Conservation (phyloP, 2,329 filamentous ascomycete genomes). For the Aspergillus sp. region DNA sequence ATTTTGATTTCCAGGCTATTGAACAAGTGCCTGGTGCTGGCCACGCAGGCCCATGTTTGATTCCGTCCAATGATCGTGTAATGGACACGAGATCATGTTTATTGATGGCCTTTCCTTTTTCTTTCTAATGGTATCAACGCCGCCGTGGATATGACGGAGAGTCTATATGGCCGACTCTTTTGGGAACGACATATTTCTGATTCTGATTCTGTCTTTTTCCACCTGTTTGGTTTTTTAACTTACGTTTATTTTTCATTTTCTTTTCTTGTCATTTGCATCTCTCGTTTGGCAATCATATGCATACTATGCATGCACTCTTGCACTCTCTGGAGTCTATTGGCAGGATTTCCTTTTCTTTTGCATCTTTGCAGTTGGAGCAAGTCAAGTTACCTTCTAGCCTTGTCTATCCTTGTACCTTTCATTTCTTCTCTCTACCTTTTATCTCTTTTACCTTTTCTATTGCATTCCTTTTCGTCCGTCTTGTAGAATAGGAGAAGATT, state of each 20-base stretch:
- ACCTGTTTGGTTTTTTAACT: not conserved
- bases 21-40: conserved; percentile 5
- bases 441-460: no score
- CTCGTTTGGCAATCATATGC: no score
- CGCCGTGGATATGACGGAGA: conserved; percentile 4
- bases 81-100: conserved; percentile 14
- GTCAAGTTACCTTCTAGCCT: conserved; percentile 7
- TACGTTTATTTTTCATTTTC: not conserved
- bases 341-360: no score
- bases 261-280: not conserved
- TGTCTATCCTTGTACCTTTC: not conserved
- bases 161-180: not conserved
- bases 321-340: no score
- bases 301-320: no score
- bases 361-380: no score
- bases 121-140: conserved; percentile 10
- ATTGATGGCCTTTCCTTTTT: conserved; percentile 6
- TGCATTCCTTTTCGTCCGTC: not conserved
- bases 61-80: not conserved
- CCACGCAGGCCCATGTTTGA: conserved; percentile 1
- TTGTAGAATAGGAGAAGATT: conserved; percentile 3
- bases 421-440: no score
- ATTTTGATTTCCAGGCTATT: conserved; percentile 3
- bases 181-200: not conserved
- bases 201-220: not conserved